These are phyloP conservation scores for Lecanicillium sp. DNA, from an alignment of 2,329 filamentous ascomycete species.

Conservation along the genomic window DNA sequence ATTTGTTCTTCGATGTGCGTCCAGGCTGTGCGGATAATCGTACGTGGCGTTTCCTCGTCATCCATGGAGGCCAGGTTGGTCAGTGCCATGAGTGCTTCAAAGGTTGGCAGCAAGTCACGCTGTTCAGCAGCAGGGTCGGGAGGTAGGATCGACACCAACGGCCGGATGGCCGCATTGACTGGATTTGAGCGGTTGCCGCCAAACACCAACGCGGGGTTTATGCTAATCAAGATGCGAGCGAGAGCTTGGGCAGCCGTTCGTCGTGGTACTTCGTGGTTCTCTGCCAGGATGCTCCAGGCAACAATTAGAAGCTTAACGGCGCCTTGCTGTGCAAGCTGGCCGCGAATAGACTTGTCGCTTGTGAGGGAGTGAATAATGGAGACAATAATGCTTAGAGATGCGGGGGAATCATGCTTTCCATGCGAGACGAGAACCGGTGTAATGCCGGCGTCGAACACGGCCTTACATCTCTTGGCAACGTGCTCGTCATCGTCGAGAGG, in stretches of 20 bases:
- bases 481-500: conserved; percentile 68
- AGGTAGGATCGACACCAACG: conserved; percentile 66
- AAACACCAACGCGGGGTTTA: conserved; percentile 79
- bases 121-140: conserved; percentile 55
- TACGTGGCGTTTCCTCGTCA: conserved; percentile 53
- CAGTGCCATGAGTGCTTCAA: conserved; percentile 83
- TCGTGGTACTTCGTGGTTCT: conserved; percentile 37
- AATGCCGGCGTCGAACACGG: conserved; percentile 70
- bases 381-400: conserved; percentile 64
- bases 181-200: conserved; percentile 66
- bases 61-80: conserved; percentile 87
- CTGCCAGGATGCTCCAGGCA: conserved; percentile 55
- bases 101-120: conserved; percentile 77
- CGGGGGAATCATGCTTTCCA: conserved; percentile 63
- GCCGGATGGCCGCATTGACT: conserved; percentile 72
- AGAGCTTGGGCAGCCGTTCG: conserved; percentile 70
- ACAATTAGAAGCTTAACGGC: conserved; percentile 77
- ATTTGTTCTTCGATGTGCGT: conserved; percentile 74
- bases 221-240: conserved; percentile 78
- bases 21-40: conserved; percentile 70
- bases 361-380: conserved; percentile 73
- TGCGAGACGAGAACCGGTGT: conserved; percentile 71
- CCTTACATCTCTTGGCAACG: conserved; percentile 67
- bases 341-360: conserved; percentile 64
- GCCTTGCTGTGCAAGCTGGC: conserved; percentile 85